A percentile compares a stretch with the other conserved stretches of the same genome.
Evolutionary conservation across 1,284 basidiomycete genomes (phyloP).

Genomic region (Limonomyces culmigenus): DNA sequence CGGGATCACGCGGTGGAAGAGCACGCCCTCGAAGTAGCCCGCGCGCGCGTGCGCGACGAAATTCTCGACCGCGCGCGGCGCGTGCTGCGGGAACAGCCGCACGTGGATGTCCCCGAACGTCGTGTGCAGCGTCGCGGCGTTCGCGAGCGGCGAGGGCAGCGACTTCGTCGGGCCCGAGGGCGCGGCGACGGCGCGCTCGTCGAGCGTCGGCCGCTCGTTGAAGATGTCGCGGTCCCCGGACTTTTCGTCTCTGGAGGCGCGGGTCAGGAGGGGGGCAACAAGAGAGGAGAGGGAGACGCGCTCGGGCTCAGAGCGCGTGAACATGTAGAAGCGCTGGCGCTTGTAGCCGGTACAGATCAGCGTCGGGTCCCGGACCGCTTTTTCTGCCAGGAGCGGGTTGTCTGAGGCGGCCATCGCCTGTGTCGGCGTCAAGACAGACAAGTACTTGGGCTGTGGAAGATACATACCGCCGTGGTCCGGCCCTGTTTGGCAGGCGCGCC

Average conservation of each 20-base stretch:
- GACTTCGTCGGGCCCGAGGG: constrained; percentile 25
- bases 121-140: constrained; percentile 84
- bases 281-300: constrained; percentile 20
- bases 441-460: too few species aligned
- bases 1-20: constrained; percentile 96
- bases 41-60: constrained; percentile 89
- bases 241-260: constrained; percentile 52
- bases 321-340: constrained; percentile 91
- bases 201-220: constrained; percentile 94
- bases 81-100: constrained; percentile 80
- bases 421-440: neutral
- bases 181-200: constrained; percentile 85
- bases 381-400: constrained; percentile 84
- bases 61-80: constrained; percentile 93
- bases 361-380: constrained; percentile 75
- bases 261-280: constrained; percentile 4
- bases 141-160: constrained; percentile 47
- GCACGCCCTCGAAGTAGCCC: constrained; percentile 85
- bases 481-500: constrained; percentile 83
- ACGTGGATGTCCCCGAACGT: constrained; percentile 90
- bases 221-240: constrained; percentile 91
- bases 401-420: constrained; percentile 90
- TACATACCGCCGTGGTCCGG: constrained; percentile 60
- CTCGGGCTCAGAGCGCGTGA: constrained; percentile 86
- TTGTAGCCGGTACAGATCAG: constrained; percentile 91